Evolutionary conservation across 139 green algal species (phyloP).

Genomic region (Chlamydomonas incerta): DNA sequence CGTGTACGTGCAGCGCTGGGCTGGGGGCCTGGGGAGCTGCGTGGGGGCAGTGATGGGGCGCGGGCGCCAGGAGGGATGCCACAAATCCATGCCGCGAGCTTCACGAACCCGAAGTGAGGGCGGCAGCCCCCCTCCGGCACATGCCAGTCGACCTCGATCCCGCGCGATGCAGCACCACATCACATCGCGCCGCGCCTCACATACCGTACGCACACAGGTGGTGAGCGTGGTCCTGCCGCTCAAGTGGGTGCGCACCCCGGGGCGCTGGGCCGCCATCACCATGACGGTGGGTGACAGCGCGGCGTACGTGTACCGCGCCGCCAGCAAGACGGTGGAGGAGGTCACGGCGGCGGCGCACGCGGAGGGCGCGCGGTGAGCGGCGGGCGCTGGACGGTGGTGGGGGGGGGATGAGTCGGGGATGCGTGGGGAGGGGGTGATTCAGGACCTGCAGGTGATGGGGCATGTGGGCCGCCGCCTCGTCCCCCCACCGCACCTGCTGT

Average conservation of each 20-base stretch:
- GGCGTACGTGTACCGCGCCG: slow-evolving; percentile 53
- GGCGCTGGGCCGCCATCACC: slow-evolving; percentile 42
- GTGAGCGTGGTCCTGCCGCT: slow-evolving; percentile 40
- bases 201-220: not conserved
- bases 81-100: too few relatives aligned
- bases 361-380: slow-evolving; percentile 15
- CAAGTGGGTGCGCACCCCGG: slow-evolving; percentile 28
- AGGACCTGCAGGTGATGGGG: too few relatives aligned
- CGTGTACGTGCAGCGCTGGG: too few relatives aligned
- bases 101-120: too few relatives aligned
- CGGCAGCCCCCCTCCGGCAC: too few relatives aligned
- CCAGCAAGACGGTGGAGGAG: slow-evolving; percentile 40
- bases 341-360: slow-evolving; percentile 38
- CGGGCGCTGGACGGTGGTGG: too few relatives aligned
- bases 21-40: too few relatives aligned
- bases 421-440: not conserved
- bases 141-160: too few relatives aligned
- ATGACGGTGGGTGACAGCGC: slow-evolving; percentile 58
- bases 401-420: not conserved
- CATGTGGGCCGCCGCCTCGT: too few relatives aligned
- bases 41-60: too few relatives aligned
- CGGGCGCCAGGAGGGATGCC: too few relatives aligned
- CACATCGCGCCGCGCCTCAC: not conserved
- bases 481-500: too few relatives aligned
- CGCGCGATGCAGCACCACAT: not conserved